Evolutionary conservation across 805 yeast species (phyloP), one percentile per base, ranked within the genome.

Genomic region (Cyberlindnera mycetangii): DNA sequence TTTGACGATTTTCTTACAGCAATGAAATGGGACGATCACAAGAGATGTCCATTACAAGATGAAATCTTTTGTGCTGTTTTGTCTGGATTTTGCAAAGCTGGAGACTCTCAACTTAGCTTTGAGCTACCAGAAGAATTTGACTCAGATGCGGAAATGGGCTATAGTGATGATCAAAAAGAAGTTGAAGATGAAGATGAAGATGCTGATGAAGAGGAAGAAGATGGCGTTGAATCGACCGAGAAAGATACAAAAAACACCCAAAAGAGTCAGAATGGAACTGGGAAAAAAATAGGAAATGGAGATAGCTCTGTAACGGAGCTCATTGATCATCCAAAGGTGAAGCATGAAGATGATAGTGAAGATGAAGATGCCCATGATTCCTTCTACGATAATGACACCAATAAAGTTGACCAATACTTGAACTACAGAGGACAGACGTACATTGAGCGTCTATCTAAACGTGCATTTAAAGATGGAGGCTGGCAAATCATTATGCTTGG

Each of bases 401-500:
- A 53, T 39, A 55, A 54, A 7, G 62, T 68, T 14, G 65, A 70
- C 32, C 66, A 65, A 45, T 58, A 66, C 46, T 38, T 85, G 53
- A 78, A 81, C 45, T 76, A 79, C 61, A 70, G 83, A 43, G 81
- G 81, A 34, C 65, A 68, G 0, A 65, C 81, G 11, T 93, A 98
- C 97, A 78, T 81, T 47, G 95, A 85, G 24, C 70, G 95, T 32
- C 70, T 92, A 16, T 75, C 81, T 12, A 81, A 78, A 44, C 78
- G 96, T 43, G 76, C 77, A 50, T 93, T 86, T 62, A 79, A 75
- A 54, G 89, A 88, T 55, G 95, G 96, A 4, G 80, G 79, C 43
- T 92, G 97, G 97, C 83, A 88, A 54, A 73, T 84, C 32, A 76
- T 85, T 34, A 62, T 90, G 34, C 61, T 89, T 39, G 96, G 96